Conservation (phyloP, 2,329 filamentous ascomycete species). For the Sordariomycetes sp. region DNA sequence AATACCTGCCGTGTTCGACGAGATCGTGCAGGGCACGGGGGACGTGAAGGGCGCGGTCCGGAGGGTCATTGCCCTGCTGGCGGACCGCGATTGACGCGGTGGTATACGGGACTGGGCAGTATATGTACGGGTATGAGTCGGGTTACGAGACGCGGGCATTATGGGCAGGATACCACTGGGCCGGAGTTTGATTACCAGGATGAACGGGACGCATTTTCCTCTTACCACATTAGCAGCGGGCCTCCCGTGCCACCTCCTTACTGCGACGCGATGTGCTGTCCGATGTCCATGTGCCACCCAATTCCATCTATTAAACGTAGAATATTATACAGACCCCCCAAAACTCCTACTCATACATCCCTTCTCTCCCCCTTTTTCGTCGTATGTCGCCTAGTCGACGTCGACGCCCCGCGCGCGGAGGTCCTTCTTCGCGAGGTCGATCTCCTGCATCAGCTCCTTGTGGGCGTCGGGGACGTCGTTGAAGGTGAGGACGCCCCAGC, state of each 20-base stretch:
- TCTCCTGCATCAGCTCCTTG: constrained; percentile 78
- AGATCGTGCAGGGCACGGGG: constrained; percentile 35
- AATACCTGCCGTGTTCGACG: constrained; percentile 50
- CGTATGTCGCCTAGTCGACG: constrained; percentile 47
- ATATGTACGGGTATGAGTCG: neutral
- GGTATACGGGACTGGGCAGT: neutral
- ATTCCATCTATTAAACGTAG: neutral
- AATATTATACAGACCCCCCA: neutral
- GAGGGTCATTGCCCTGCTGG: constrained; percentile 3
- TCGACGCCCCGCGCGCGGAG: constrained; percentile 65
- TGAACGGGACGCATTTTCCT: neutral
- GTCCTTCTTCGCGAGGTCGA: constrained; percentile 65
- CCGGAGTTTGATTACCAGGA: neutral
- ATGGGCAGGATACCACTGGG: neutral
- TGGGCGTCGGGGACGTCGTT: constrained; percentile 85
- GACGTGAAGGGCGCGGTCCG: constrained; percentile 1
- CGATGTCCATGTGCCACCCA: neutral
- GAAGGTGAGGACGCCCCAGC: constrained; percentile 89
- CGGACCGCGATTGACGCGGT: constrained; percentile 21
- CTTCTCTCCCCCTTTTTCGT: neutral
- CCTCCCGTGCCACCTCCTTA: neutral
- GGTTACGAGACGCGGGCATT: neutral
- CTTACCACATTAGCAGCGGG: neutral
- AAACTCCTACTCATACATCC: neutral
- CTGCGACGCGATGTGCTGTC: neutral